These are phyloP conservation scores for Lactifluus subvellereus DNA, from an alignment of 768 basidiomycete genomes.

Conservation along the genomic window DNA sequence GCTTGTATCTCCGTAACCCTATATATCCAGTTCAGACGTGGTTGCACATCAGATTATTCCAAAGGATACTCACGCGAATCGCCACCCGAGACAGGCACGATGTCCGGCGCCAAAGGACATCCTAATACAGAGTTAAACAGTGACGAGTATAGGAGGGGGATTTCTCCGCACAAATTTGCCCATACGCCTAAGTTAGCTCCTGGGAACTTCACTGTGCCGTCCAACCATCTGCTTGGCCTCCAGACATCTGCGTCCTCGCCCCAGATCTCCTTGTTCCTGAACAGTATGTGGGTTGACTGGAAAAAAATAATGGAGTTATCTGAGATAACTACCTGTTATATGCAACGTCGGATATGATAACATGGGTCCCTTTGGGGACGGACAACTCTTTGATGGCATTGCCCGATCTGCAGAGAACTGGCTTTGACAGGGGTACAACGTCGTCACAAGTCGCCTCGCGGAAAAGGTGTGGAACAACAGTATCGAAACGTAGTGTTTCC, in stretches of 20 bases:
- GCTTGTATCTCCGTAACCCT: constrained; percentile 47
- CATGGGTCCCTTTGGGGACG: constrained; percentile 3
- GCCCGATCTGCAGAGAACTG: constrained; percentile 7
- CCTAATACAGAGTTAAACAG: neutral
- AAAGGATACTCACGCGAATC: constrained; percentile 12
- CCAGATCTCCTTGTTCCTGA: constrained; percentile 17
- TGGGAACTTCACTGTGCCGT: constrained; percentile 7
- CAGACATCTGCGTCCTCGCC: constrained; percentile 15
- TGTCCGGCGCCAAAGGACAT: constrained; percentile 20
- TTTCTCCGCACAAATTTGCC: constrained; percentile 8
- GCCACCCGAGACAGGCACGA: constrained; percentile 18
- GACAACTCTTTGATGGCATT: neutral
- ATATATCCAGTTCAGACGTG: neutral
- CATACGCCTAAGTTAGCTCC: constrained; percentile 7
- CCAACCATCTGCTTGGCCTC: constrained; percentile 18
- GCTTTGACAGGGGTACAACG: constrained; percentile 24
- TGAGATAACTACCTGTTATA: constrained; percentile 11
- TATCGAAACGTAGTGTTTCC: constrained; percentile 27
- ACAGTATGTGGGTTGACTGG: neutral
- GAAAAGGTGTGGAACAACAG: constrained; percentile 21
- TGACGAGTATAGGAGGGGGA: neutral
- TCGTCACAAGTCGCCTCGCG: constrained; percentile 26
- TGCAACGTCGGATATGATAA: constrained; percentile 15
- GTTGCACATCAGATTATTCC: neutral
- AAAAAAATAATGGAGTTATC: neutral